Conservation (phyloP, 192 early-diverging fungal genomes). For the Fimicolochytrium jonesii region DNA sequence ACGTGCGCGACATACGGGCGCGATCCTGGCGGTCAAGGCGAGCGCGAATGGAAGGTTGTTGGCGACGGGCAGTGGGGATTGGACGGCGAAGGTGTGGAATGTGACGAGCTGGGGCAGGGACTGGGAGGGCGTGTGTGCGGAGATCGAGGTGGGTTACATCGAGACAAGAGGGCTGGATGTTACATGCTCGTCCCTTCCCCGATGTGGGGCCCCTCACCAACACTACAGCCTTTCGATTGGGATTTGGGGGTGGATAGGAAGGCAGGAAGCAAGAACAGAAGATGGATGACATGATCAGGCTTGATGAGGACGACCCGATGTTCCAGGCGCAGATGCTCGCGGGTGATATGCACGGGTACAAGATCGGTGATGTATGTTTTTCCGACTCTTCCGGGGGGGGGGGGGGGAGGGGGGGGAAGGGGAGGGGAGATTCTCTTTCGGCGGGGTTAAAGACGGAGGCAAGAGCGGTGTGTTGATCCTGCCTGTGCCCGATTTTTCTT, state of each 20-base stretch:
- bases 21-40: constrained; percentile 41
- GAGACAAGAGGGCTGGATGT: neutral
- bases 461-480: too few species aligned
- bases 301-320: constrained; percentile 27
- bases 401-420: too few species aligned
- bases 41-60: constrained; percentile 43
- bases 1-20: constrained; percentile 37
- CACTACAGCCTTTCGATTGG: too few species aligned
- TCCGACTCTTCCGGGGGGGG: too few species aligned
- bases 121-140: constrained; percentile 34
- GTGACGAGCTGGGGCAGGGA: constrained; percentile 48
- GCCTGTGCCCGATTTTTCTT: too few species aligned
- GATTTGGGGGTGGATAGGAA: too few species aligned
- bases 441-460: too few species aligned
- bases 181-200: too few species aligned
- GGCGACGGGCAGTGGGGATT: constrained; percentile 45
- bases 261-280: too few species aligned
- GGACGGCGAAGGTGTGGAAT: constrained; percentile 57
- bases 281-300: constrained; percentile 37
- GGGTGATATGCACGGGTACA: constrained; percentile 29
- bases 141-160: constrained; percentile 21
- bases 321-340: constrained; percentile 33
- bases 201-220: too few species aligned
- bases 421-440: too few species aligned
- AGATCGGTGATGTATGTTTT: constrained; percentile 41